Evolutionary conservation across 176 grass and related monocot genomes (phyloP), one percentile per base, ranked within the genome.

Genomic region (Musa schizocarpa): DNA sequence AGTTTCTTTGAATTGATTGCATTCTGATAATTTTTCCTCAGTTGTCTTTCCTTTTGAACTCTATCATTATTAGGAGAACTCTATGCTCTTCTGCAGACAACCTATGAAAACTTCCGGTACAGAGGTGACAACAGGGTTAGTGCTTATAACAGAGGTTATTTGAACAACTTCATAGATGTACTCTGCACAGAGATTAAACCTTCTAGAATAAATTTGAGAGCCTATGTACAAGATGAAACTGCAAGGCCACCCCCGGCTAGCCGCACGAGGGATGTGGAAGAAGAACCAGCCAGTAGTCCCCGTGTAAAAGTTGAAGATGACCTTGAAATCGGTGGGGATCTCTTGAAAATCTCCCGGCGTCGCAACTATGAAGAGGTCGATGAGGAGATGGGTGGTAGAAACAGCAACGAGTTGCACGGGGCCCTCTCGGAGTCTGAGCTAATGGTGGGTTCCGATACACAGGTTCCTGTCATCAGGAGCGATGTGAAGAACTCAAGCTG

Each of bases 241-340:
- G 76, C 68, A 81, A 84, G 67, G 64, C 70, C 82, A 43, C 88
- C 82, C 19, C 79, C 78, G 53, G 70, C 85, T 66, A 86, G 77
- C 73, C 82, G 81, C 66, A 74, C 59, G 11, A 63, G 58, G 52
- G 80, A 89, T 53, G 82, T 88, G 11, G 88, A 96, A 82, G 88
- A 96, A 9, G 79, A 78, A 56, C 77, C 77, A 19, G 63, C 73
- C 74, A 85, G 90, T 13, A 80, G 86, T 17, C 88, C 86, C 73
- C 88, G 91, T 69, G 85, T 86, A 13, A 99, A 99, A 83, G 88
- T 94, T 29, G 95, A 99, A 80, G 90, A 99, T 65, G 95, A 99
- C 75, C 85, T 92, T 75, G 91, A 99, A 71, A 94, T 99, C 22
- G 91, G 88, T 19, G 84, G 78, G 13, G 88, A 99, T 86, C 77